Percentiles rank a stretch among this genome's conserved stretches.
Conservation (phyloP, 208 protist species). For the Leishmania braziliensis region DNA sequence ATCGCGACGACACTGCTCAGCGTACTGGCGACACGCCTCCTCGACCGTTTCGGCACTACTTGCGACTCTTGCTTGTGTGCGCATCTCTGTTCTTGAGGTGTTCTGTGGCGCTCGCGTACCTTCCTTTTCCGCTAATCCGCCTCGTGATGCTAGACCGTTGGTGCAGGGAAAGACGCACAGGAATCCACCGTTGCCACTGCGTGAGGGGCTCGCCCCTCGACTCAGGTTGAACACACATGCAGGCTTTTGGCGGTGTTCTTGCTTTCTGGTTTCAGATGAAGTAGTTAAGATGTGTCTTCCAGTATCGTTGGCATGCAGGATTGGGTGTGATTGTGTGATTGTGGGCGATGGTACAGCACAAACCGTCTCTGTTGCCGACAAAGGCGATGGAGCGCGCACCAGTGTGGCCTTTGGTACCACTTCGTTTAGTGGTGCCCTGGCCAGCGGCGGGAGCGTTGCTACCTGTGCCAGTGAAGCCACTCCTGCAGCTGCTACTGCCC, state of each 20-base stretch:
- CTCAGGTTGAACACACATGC: neutral
- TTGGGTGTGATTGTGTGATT: neutral
- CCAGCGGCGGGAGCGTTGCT: neutral
- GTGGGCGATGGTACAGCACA: neutral
- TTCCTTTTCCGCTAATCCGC: neutral
- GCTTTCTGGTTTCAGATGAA: neutral
- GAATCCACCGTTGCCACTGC: neutral
- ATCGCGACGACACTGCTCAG: neutral
- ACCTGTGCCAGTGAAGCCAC: neutral
- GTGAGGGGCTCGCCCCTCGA: neutral
- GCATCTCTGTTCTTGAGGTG: neutral
- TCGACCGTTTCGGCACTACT: neutral
- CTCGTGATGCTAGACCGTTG: neutral
- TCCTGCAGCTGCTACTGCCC: neutral
- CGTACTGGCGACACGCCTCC: constrained; percentile 1
- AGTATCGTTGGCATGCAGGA: neutral
- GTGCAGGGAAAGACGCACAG: neutral
- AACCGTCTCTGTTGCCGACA: neutral
- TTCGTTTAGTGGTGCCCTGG: neutral
- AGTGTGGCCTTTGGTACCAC: neutral
- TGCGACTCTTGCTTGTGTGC: neutral
- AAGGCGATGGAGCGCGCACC: neutral
- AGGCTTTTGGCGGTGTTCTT: neutral
- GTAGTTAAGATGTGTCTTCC: neutral
- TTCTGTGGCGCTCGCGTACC: neutral